A percentile compares a stretch with the other conserved stretches of the same genome.
These are phyloP conservation scores for Ramaria sp. DNA, from an alignment of 768 basidiomycete species.

Conservation along the genomic window DNA sequence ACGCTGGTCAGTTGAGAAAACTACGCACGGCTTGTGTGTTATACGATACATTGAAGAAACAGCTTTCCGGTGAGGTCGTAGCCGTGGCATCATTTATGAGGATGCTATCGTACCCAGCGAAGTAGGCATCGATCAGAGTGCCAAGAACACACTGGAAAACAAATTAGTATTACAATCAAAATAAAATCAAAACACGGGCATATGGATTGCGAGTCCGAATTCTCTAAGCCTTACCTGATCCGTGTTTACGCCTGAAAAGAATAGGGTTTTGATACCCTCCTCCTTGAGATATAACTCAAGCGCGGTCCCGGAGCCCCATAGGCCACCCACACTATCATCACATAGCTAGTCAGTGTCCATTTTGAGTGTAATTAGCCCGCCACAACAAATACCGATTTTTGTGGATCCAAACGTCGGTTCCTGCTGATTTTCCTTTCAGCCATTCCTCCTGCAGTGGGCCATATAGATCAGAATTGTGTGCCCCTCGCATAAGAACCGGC, in stretches of 20 bases:
- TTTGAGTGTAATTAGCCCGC: not conserved
- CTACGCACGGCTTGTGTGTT: constrained; percentile 43
- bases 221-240: constrained; percentile 37
- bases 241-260: constrained; percentile 60
- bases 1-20: not conserved
- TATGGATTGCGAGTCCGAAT: not conserved
- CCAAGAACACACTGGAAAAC: constrained; percentile 44
- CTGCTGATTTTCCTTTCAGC: constrained; percentile 36
- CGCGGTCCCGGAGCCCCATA: constrained; percentile 56
- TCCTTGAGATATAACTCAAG: constrained; percentile 54
- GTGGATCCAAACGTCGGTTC: constrained; percentile 63
- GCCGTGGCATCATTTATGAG: constrained; percentile 48
- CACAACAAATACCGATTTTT: constrained; percentile 46
- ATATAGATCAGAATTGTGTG: constrained; percentile 49
- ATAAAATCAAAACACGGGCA: not conserved
- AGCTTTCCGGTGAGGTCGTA: constrained; percentile 41
- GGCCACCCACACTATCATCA: constrained; percentile 43
- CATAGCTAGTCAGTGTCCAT: not conserved
- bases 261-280: constrained; percentile 48
- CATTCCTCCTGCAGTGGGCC: constrained; percentile 50
- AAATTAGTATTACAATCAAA: too few relatives aligned
- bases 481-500: constrained; percentile 45
- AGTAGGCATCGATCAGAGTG: constrained; percentile 54
- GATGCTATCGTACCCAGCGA: constrained; percentile 53
- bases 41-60: constrained; percentile 49